Base-by-base conservation (phyloP, 2,329 filamentous ascomycete genomes). In the Lecanicillium sp. region DNA sequence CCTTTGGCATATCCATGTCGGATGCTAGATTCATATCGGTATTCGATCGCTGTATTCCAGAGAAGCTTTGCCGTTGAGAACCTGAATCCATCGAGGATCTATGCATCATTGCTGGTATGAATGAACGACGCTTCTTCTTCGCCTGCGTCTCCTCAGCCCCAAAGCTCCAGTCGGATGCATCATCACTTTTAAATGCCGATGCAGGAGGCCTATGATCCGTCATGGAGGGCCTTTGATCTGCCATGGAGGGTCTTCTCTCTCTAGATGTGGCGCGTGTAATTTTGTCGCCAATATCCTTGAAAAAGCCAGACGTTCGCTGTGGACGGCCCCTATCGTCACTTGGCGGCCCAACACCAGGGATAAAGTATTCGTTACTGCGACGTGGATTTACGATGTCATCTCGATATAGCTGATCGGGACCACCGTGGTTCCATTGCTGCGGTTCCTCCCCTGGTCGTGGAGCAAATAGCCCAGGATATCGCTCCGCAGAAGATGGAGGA, bases 251-350 rank as follows among this genome's bases (percentile, higher is more conserved):
- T 15, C 50, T 56, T 17, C 57, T 56, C 15, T 64, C 58, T 6
- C 45, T 46, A 7, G 59, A 56, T 2, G 53, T 56, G 6, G 51
- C 51, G 5, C 59, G 56, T 13, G 54, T 52, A 31, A 72, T 57
- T 39, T 64, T 64, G 37, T 62, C 65, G 3, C 70, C 66, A 37
- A 74, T 58, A 13, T 72, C 69, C 45, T 71, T 74, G 45, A 77
- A 69, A n/a, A 76, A 53, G 15, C 57, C 65, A 10, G 63, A 69
- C 40, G 60, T 64, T 19, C 58, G 61, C 40, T 56, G 61, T 12
- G 44, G 49, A 8, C 57, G 57, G 13, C 55, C 58, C 15, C 60
- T 59, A 3, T 65, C 61, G 12, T 65, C 58, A 8, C 49, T 40
- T 7, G 58, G 56, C 12, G 61, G 59, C 5, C 54, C 61, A 14